A percentile compares a stretch with the other conserved stretches of the same genome.
These are phyloP conservation scores for Aspergillus awamori DNA, from an alignment of 2,329 filamentous ascomycete species.

Conservation along the genomic window DNA sequence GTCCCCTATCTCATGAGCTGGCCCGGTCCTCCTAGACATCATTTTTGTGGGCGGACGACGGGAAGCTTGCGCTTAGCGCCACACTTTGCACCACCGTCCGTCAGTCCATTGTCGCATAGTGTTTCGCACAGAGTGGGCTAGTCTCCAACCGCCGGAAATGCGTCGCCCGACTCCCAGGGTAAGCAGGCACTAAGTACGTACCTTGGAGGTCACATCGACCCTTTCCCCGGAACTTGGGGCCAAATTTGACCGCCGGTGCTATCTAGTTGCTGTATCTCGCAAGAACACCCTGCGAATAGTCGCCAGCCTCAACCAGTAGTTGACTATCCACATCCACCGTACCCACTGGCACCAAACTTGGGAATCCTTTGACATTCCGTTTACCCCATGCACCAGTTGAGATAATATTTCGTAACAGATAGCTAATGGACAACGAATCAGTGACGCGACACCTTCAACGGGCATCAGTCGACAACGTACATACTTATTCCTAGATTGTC, in stretches of 20 bases:
- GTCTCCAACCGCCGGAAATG: slow-evolving; percentile 14
- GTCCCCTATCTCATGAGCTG: slow-evolving; percentile 14
- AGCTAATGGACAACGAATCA: slow-evolving; percentile 3
- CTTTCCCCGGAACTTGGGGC: slow-evolving; percentile 20
- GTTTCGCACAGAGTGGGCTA: slow-evolving; percentile 13
- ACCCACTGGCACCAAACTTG: slow-evolving; percentile 14
- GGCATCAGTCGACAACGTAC: slow-evolving; percentile 8
- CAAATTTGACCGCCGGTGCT: slow-evolving; percentile 17
- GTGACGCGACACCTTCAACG: neutral
- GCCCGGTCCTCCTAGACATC: slow-evolving; percentile 16
- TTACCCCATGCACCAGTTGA: neutral
- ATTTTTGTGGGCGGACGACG: slow-evolving; percentile 16
- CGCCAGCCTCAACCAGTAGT: slow-evolving; percentile 7
- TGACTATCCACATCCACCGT: slow-evolving; percentile 8
- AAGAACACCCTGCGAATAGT: slow-evolving; percentile 11
- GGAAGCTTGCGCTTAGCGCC: slow-evolving; percentile 24
- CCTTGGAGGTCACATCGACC: slow-evolving; percentile 14
- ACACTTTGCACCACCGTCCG: slow-evolving; percentile 15
- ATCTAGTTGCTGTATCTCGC: slow-evolving; percentile 3
- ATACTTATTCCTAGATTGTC: slow-evolving; percentile 6
- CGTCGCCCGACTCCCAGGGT: slow-evolving; percentile 9
- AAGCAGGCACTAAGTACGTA: slow-evolving; percentile 2
- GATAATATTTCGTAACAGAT: slow-evolving; percentile 12
- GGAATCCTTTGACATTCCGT: slow-evolving; percentile 18
- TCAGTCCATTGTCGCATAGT: slow-evolving; percentile 20